A percentile compares a stretch with the other conserved stretches of the same genome.
phyloP scores from a whole-genome alignment of 2,329 filamentous ascomycete genomes.

The Penicillium sp. region DNA sequence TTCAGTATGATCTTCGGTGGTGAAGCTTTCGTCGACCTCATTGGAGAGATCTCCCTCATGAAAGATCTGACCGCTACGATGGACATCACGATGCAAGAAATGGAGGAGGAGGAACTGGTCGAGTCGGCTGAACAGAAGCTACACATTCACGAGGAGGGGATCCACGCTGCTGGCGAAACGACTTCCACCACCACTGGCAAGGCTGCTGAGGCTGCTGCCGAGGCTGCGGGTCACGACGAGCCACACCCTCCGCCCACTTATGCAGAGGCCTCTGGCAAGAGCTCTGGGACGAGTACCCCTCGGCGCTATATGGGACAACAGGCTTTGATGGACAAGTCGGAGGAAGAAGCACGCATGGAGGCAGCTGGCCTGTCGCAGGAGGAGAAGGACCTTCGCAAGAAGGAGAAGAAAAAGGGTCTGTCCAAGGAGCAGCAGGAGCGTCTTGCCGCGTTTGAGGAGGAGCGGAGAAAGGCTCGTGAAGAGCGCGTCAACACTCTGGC shows the following conservation, averaged over 20 bases:
- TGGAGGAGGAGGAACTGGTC: slow-evolving; percentile 67
- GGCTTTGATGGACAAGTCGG: slow-evolving; percentile 84
- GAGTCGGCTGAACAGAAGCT: slow-evolving; percentile 54
- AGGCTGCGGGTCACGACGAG: slow-evolving; percentile 21
- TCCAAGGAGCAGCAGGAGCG: slow-evolving; percentile 93
- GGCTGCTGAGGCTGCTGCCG: slow-evolving; percentile 6
- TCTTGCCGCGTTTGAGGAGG: slow-evolving; percentile 81
- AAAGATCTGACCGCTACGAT: slow-evolving; percentile 97
- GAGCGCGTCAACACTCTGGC: slow-evolving; percentile 84
- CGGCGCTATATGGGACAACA: slow-evolving; percentile 70
- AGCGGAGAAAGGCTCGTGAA: slow-evolving; percentile 79
- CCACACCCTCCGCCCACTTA: slow-evolving; percentile 24
- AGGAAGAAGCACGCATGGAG: slow-evolving; percentile 70
- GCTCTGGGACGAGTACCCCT: slow-evolving; percentile 50
- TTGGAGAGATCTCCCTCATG: slow-evolving; percentile 97
- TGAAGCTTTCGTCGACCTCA: slow-evolving; percentile 93
- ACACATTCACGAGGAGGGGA: slow-evolving; percentile 48
- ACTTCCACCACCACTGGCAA: slow-evolving; percentile 26
- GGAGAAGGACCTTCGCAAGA: slow-evolving; percentile 73
- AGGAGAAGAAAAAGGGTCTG: slow-evolving; percentile 87
- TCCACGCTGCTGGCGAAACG: slow-evolving; percentile 52
- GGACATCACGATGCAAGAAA: slow-evolving; percentile 89
- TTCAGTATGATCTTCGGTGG: slow-evolving; percentile 98
- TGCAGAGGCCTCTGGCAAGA: slow-evolving; percentile 21
- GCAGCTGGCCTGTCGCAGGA: slow-evolving; percentile 68